Evolutionary conservation across 1,284 basidiomycete species (phyloP).

Genomic region (Cutaneotrichosporon cavernicola): DNA sequence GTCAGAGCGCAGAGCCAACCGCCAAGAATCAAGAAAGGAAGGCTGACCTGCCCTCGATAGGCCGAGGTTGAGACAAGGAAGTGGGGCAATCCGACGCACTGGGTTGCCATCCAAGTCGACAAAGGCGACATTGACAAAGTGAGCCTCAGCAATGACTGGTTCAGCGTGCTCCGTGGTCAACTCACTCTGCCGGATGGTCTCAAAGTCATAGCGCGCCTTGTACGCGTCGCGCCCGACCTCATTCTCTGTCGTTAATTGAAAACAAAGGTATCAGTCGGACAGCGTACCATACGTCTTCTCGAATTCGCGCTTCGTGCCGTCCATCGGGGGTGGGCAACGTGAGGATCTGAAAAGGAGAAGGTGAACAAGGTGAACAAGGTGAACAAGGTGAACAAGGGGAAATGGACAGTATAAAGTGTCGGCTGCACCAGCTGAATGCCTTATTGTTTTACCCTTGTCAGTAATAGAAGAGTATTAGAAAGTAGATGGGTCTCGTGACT

Average conservation of each 20-base stretch:
- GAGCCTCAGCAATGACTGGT: slow-evolving; percentile 20
- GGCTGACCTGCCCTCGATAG: too few relatives aligned
- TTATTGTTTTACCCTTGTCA: too few relatives aligned
- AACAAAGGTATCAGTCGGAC: not conserved
- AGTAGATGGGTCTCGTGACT: too few relatives aligned
- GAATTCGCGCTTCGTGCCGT: not conserved
- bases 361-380: not conserved
- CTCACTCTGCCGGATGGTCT: slow-evolving; percentile 16
- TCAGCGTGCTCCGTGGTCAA: not conserved
- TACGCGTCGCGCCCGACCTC: slow-evolving; percentile 15
- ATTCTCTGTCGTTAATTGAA: slow-evolving; percentile 15
- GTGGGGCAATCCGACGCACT: not conserved
- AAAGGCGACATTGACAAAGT: slow-evolving; percentile 24
- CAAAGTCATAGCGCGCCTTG: slow-evolving; percentile 17
- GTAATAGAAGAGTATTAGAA: too few relatives aligned
- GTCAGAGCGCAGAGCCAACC: too few relatives aligned
- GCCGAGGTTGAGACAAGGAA: not conserved
- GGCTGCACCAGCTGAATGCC: too few relatives aligned
- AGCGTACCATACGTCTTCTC: slow-evolving; percentile 3
- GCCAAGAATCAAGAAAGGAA: too few relatives aligned
- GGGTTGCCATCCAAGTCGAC: slow-evolving; percentile 22
- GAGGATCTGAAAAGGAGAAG: not conserved
- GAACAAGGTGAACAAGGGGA: too few relatives aligned
- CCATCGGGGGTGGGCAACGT: not conserved
- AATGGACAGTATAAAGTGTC: too few relatives aligned